Evolutionary conservation across 2,329 filamentous ascomycete species (phyloP).

Genomic region (Sporothrix protearum): DNA sequence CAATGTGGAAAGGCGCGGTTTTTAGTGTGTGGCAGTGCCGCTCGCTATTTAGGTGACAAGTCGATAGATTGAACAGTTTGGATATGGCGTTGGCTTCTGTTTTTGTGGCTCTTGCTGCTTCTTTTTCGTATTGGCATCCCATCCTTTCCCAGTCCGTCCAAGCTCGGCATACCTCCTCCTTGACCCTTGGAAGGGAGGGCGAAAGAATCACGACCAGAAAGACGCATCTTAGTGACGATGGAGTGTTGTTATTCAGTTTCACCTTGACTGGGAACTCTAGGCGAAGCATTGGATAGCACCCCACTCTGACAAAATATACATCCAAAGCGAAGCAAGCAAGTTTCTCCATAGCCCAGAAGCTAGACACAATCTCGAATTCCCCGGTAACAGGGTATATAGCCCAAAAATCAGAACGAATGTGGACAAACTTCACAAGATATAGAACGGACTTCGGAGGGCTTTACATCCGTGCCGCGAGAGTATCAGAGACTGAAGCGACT

Average conservation of each 20-base stretch:
- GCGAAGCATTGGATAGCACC: background rate
- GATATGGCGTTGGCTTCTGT: background rate
- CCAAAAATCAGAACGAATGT: constrained; percentile 1
- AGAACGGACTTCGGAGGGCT: background rate
- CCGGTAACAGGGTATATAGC: background rate
- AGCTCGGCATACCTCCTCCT: background rate
- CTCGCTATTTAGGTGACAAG: background rate
- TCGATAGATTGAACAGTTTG: background rate
- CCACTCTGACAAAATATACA: background rate
- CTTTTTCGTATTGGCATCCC: background rate
- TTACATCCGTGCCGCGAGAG: background rate
- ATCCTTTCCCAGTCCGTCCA: background rate
- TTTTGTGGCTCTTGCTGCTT: background rate
- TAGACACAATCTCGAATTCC: background rate
- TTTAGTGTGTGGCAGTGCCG: constrained; percentile 13
- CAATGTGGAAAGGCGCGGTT: background rate
- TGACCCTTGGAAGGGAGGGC: background rate
- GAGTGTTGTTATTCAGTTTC: background rate
- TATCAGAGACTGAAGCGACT: background rate
- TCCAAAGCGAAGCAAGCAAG: background rate
- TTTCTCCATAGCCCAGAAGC: background rate
- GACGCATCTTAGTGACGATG: background rate
- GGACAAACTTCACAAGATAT: background rate
- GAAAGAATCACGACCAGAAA: background rate
- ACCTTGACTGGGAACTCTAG: no score